These are phyloP conservation scores for Mucor velutinosus DNA, from an alignment of 371 early-diverging fungal genomes.

Conservation along the genomic window DNA sequence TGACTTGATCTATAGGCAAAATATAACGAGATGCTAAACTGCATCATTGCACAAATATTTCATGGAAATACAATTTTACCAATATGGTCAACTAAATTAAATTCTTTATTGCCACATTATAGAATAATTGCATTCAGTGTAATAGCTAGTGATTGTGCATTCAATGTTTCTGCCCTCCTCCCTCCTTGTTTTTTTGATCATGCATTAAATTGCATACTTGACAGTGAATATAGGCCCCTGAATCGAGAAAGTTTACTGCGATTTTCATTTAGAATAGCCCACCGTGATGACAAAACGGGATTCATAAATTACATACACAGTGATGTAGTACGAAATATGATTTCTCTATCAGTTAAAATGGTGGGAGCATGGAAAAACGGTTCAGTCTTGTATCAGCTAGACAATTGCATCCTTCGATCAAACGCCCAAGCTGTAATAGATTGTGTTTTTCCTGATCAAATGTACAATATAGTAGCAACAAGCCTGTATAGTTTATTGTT, in stretches of 20 bases:
- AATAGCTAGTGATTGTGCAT: neutral
- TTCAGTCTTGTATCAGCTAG: neutral
- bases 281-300: neutral
- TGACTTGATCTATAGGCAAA: neutral
- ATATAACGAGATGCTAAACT: neutral
- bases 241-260: neutral
- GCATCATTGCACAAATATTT: neutral
- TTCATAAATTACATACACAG: neutral
- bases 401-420: no score
- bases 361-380: neutral
- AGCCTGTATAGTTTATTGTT: no score
- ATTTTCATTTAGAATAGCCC: neutral
- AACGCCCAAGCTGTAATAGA: no score
- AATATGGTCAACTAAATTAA: neutral
- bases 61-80: neutral
- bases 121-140: neutral
- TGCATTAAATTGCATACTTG: slow-evolving; percentile 1
- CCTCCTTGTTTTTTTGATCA: neutral
- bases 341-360: neutral
- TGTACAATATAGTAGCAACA: no score
- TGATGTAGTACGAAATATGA: neutral
- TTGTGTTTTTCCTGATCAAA: no score
- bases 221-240: neutral
- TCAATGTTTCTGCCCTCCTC: neutral
- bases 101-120: neutral